Evolutionary conservation across 306 rosid genomes (phyloP), one percentile per base, ranked within the genome.

Genomic region (Acacia crassicarpa): DNA sequence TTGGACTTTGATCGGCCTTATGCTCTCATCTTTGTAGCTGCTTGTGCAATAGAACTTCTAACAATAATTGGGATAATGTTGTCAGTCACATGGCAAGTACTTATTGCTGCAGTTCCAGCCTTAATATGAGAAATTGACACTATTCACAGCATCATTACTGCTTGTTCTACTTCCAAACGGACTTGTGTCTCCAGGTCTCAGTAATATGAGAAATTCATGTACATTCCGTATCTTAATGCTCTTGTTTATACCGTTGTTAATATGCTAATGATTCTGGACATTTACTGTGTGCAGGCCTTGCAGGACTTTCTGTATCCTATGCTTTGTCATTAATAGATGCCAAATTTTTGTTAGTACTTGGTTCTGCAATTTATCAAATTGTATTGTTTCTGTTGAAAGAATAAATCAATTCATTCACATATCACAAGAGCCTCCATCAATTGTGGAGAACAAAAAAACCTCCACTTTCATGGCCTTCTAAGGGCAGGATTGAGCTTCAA

Each of bases 71-170:
- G 83, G 81, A 69, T 93, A 67, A 89, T 94, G 89, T 91, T 80
- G 75, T 88, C 87, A 13, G 85, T 92, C 56, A 94, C 97, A 32
- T 93, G 98, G 98, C 92, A 89, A 87, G 92, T 93, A 80, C 89
- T 94, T 65, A 83, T 90, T 56, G 94, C 86, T 23, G 97, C 83
- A 78, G 30, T 89, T 87, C 88, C 90, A 2, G 84, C 92, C 30
- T 48, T 85, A 38, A 82, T 93, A 17, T 86, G 92, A 89, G 68
- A 90, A 90, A 84, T 61, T 94, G 84, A 91, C 92, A 16, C 92
- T 88, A 63, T 85, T 92, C 81, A 79, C 91, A 16, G 88, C 91
- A 45, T 94, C 97, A 45, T 83, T 90, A 27, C 69, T 90, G 27
- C 89, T 94, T 67, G 58, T 90, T 81, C 54, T 89, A 59, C 85